These are phyloP conservation scores for Vitis rotundifolia DNA, from an alignment of 164 flowering plant genomes.

Conservation along the genomic window DNA sequence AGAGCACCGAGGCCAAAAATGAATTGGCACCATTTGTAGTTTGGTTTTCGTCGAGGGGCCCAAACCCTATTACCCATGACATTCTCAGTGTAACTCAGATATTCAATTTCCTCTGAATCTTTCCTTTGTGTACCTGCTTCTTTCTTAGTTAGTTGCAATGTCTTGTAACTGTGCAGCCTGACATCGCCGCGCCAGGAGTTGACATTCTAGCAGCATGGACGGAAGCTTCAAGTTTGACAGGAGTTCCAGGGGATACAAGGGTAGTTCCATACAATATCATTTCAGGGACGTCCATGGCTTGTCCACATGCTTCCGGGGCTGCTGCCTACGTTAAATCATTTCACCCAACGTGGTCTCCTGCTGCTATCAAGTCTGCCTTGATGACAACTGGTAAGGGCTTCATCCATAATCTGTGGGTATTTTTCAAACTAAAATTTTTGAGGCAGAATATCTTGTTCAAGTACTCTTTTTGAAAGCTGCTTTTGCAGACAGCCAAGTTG, in stretches of 20 bases:
- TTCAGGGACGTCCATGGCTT: too few relatives aligned
- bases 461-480: too few relatives aligned
- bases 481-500: too few relatives aligned
- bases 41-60: constrained; percentile 20
- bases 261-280: too few relatives aligned
- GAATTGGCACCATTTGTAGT: constrained; percentile 8
- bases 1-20: not conserved
- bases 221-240: not conserved
- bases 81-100: constrained; percentile 11
- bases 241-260: not conserved
- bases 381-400: constrained; percentile 12
- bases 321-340: too few relatives aligned
- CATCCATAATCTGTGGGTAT: not conserved
- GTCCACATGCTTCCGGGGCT: too few relatives aligned
- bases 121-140: not conserved
- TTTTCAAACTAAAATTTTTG: too few relatives aligned
- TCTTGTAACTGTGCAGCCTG: constrained; percentile 5
- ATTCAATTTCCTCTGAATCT: not conserved
- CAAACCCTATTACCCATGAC: constrained; percentile 12
- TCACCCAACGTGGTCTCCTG: too few relatives aligned
- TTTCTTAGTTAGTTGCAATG: not conserved
- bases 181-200: constrained; percentile 4
- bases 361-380: constrained; percentile 2
- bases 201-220: constrained; percentile 5
- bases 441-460: too few relatives aligned